A percentile compares a stretch with the other conserved stretches of the same genome.
phyloP scores from a whole-genome alignment of 176 grass and related monocot species.

The Aechmea fasciata region DNA sequence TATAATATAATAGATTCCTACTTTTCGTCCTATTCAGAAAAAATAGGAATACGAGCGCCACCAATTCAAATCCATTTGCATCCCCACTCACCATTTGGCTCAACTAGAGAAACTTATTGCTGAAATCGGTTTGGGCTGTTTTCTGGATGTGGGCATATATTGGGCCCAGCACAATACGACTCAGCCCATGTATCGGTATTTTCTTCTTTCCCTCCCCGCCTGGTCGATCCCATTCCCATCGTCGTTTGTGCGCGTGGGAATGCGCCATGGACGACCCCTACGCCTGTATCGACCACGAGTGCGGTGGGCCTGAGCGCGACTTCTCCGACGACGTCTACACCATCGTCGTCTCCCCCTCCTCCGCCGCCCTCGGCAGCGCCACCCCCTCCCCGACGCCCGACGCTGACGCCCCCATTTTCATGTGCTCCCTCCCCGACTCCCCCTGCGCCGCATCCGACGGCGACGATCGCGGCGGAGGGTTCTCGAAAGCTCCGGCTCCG shows the following conservation, averaged over 20 bases:
- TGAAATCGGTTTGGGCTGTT: no score
- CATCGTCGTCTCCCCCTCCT: neutral
- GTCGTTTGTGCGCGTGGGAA: neutral
- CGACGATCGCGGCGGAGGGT: neutral
- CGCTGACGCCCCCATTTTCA: neutral
- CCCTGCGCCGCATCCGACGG: neutral
- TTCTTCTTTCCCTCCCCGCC: neutral
- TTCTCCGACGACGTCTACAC: neutral
- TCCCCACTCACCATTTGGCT: no score
- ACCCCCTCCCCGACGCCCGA: neutral
- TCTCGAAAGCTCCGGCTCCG: no score
- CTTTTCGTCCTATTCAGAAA: no score
- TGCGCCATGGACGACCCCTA: neutral
- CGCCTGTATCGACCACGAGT: no score
- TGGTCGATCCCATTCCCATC: neutral
- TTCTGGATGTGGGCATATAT: no score
- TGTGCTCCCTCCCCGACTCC: neutral
- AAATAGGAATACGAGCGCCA: no score
- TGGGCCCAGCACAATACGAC: no score
- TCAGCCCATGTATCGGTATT: neutral
- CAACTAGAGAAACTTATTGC: no score
- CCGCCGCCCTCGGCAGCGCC: neutral
- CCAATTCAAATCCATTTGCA: no score
- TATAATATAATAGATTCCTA: no score
- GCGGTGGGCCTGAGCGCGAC: no score